These are phyloP conservation scores for Monosporozyma aquatica DNA, from an alignment of 805 yeast genomes.

Conservation along the genomic window DNA sequence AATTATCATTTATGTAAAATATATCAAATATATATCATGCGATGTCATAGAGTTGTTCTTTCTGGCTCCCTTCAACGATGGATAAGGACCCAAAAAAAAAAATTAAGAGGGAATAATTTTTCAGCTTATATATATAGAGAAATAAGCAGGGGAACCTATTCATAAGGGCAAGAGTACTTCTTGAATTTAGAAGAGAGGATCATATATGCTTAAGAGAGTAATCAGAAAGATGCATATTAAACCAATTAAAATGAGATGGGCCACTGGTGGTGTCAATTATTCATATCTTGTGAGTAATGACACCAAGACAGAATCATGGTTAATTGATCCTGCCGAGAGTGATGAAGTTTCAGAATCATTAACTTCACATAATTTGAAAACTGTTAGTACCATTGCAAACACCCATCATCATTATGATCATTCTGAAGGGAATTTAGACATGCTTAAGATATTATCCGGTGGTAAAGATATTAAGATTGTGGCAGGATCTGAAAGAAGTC, in stretches of 20 bases:
- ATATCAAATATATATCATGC: too few species aligned
- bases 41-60: too few species aligned
- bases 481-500: conserved; percentile 51
- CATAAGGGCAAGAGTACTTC: too few species aligned
- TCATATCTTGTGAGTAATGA: conserved; percentile 55
- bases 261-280: conserved; percentile 77
- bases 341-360: conserved; percentile 49
- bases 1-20: not conserved
- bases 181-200: too few species aligned
- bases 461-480: conserved; percentile 50
- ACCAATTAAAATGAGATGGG: conserved; percentile 90
- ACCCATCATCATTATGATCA: conserved; percentile 97
- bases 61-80: too few species aligned
- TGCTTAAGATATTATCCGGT: conserved; percentile 31
- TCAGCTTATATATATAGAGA: not conserved
- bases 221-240: conserved; percentile 67
- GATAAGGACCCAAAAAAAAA: too few species aligned
- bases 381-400: conserved; percentile 72
- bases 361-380: conserved; percentile 32
- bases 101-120: too few species aligned
- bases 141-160: not conserved
- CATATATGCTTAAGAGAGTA: conserved; percentile 2
- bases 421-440: conserved; percentile 65
- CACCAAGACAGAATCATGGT: conserved; percentile 65
- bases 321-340: conserved; percentile 91